Conservation (phyloP, 2,329 filamentous ascomycete genomes). For the Furcasterigmium sp. region DNA sequence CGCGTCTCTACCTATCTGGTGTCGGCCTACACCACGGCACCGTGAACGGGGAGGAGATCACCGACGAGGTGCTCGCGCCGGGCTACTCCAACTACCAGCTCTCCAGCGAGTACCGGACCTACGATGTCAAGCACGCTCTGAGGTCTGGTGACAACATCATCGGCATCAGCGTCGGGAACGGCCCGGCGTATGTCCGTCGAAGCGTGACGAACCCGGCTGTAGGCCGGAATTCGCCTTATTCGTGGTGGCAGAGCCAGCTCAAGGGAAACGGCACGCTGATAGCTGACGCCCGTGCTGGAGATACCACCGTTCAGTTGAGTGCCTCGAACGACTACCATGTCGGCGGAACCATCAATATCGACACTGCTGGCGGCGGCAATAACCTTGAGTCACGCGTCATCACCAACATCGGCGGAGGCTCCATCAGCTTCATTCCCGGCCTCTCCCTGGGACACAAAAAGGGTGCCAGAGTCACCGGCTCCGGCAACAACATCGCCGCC, state of each 20-base stretch:
- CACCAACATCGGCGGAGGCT: not conserved
- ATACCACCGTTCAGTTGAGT: not conserved
- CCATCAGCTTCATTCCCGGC: constrained; percentile 1
- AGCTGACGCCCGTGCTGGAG: not conserved
- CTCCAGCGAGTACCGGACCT: constrained; percentile 7
- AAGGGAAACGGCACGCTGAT: constrained; percentile 5
- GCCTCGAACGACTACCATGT: constrained; percentile 1
- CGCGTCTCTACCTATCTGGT: constrained; percentile 4
- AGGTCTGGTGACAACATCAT: constrained; percentile 1
- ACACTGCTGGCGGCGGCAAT: constrained; percentile 4
- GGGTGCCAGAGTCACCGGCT: constrained; percentile 4
- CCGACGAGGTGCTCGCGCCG: constrained; percentile 7
- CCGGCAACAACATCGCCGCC: constrained; percentile 7
- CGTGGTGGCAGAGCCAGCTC: constrained; percentile 8
- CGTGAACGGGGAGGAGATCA: constrained; percentile 6
- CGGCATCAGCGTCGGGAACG: constrained; percentile 6
- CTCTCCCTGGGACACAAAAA: not conserved
- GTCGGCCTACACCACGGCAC: constrained; percentile 6
- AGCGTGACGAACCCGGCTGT: constrained; percentile 5
- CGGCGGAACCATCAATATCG: constrained; percentile 6
- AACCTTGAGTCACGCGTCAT: constrained; percentile 5
- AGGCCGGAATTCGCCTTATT: constrained; percentile 4
- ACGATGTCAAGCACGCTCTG: constrained; percentile 2
- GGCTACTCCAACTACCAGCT: constrained; percentile 9
- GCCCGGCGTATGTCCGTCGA: constrained; percentile 5